A percentile compares a stretch with the other conserved stretches of the same genome.
phyloP scores from a whole-genome alignment of 108 stramenopile genomes.

The Thalassiosira profunda region DNA sequence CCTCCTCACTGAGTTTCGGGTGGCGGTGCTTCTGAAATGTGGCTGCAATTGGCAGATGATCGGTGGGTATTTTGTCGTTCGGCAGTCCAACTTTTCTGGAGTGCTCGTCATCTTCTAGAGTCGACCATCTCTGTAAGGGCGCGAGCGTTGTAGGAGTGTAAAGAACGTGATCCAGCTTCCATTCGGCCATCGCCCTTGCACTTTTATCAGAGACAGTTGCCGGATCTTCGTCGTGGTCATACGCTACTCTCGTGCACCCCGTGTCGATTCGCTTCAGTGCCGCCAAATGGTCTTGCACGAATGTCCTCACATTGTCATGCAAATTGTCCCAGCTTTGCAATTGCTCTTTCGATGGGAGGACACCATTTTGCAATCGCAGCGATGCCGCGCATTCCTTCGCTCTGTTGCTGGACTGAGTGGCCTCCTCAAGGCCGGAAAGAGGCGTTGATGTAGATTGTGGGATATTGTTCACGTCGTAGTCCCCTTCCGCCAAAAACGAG shows the following conservation, averaged over 20 bases:
- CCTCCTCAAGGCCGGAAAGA: no score
- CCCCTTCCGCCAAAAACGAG: slow-evolving; percentile 26
- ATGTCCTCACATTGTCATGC: slow-evolving; percentile 19
- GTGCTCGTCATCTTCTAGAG: slow-evolving; percentile 50
- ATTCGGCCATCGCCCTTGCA: slow-evolving; percentile 30
- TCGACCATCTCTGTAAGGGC: slow-evolving; percentile 37
- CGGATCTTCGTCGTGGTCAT: slow-evolving; percentile 43
- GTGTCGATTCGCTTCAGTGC: slow-evolving; percentile 33
- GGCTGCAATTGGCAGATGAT: slow-evolving; percentile 60
- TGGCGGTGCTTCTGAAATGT: slow-evolving; percentile 28
- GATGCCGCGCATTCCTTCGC: slow-evolving; percentile 35
- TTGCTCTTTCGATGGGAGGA: slow-evolving; percentile 27
- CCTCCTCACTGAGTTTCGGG: slow-evolving; percentile 20
- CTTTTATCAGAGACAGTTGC: not conserved
- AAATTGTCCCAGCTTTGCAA: slow-evolving; percentile 45
- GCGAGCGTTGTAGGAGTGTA: slow-evolving; percentile 39
- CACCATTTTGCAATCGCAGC: slow-evolving; percentile 18
- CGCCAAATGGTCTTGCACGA: slow-evolving; percentile 28
- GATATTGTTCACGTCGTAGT: not conserved
- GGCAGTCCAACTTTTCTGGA: slow-evolving; percentile 43
- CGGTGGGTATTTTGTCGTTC: slow-evolving; percentile 49
- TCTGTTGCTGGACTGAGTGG: not conserved
- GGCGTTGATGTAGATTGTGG: no score
- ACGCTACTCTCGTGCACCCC: slow-evolving; percentile 46
- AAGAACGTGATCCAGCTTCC: slow-evolving; percentile 61